Evolutionary conservation across 805 yeast genomes (phyloP).

Genomic region (Teunomyces aglyptinius): DNA sequence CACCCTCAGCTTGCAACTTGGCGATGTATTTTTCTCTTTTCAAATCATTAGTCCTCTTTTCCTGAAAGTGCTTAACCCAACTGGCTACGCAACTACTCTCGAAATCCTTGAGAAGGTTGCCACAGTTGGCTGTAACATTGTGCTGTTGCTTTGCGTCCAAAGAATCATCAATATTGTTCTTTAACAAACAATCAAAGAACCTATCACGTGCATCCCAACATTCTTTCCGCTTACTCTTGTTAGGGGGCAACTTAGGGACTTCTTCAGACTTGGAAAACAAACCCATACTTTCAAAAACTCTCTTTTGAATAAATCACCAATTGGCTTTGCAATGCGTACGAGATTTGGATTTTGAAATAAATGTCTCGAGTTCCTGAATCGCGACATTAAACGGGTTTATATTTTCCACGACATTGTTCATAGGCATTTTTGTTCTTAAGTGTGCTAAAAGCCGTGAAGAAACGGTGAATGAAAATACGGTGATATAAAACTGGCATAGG

Average conservation of each 20-base stretch:
- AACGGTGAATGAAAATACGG: neutral
- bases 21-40: slow-evolving; percentile 65
- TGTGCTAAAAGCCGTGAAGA: slow-evolving; percentile 1
- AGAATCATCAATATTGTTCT: slow-evolving; percentile 66
- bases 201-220: slow-evolving; percentile 92
- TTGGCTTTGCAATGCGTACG: neutral
- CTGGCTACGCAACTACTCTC: slow-evolving; percentile 76
- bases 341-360: neutral
- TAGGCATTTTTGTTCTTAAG: neutral
- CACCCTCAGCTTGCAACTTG: slow-evolving; percentile 71
- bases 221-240: slow-evolving; percentile 63
- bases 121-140: slow-evolving; percentile 57
- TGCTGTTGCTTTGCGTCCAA: slow-evolving; percentile 50
- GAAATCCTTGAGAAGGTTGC: slow-evolving; percentile 53
- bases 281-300: slow-evolving; percentile 40
- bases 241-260: slow-evolving; percentile 45
- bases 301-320: neutral
- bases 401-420: neutral
- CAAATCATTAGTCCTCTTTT: slow-evolving; percentile 77
- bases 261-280: slow-evolving; percentile 40
- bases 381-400: neutral
- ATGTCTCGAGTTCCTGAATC: neutral
- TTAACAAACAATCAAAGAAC: slow-evolving; percentile 73
- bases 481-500: neutral
- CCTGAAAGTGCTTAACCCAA: slow-evolving; percentile 89